A percentile compares a stretch with the other conserved stretches of the same genome.
These are phyloP conservation scores for Euphrasia confusa DNA, from an alignment of 257 asterid genomes.

Conservation along the genomic window DNA sequence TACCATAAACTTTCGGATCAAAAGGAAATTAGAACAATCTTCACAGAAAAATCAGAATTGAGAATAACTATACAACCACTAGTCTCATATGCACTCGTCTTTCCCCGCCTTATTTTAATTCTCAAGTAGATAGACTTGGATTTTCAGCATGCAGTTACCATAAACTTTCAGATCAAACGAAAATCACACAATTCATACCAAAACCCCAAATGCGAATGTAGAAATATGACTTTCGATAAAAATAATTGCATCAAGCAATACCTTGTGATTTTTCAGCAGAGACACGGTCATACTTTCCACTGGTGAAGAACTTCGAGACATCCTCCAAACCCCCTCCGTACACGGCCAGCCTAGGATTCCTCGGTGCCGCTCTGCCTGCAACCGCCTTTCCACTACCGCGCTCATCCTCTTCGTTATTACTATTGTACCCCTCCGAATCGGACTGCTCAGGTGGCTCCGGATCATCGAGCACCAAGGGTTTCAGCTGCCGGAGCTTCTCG, in stretches of 20 bases:
- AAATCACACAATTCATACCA: not conserved
- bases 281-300: constrained; percentile 51
- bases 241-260: constrained; percentile 14
- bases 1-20: not conserved
- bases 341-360: constrained; percentile 85
- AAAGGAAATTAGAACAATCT: constrained; percentile 6
- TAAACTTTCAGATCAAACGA: not conserved
- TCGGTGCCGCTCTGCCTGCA: constrained; percentile 58
- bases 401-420: constrained; percentile 19
- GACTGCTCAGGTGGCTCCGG: constrained; percentile 32
- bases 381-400: constrained; percentile 27
- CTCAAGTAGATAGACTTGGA: too few relatives aligned
- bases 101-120: too few relatives aligned
- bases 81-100: too few relatives aligned
- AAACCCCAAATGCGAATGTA: too few relatives aligned
- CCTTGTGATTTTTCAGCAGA: constrained; percentile 49
- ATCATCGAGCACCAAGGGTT: constrained; percentile 65
- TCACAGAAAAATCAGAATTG: constrained; percentile 8
- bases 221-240: too few relatives aligned
- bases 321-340: constrained; percentile 85
- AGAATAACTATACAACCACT: constrained; percentile 6
- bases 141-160: not conserved
- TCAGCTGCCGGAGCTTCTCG: constrained; percentile 61
- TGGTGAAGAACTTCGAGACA: constrained; percentile 56
- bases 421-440: constrained; percentile 15